phyloP scores from a whole-genome alignment of 208 protist genomes.

The Acanthamoeba royreba region DNA sequence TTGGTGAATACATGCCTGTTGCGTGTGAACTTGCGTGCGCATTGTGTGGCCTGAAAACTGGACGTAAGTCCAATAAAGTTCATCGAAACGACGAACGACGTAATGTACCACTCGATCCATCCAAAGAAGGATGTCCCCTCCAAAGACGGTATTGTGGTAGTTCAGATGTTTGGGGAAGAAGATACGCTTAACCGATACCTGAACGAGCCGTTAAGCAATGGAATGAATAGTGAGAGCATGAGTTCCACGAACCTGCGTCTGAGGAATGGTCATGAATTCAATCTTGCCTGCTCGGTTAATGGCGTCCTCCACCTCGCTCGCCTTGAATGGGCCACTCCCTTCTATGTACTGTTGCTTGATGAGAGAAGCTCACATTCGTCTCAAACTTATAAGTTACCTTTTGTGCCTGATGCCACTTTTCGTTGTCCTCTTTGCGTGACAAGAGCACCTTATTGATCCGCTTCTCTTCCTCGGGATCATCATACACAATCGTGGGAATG shows the following conservation, averaged over 20 bases:
- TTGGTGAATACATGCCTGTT: conserved; percentile 20
- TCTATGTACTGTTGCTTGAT: background rate
- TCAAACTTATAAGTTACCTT: background rate
- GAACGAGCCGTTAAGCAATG: background rate
- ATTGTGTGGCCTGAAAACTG: background rate
- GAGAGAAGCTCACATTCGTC: background rate
- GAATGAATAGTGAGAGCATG: background rate
- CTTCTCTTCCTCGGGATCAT: background rate
- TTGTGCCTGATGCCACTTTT: background rate
- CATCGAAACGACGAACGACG: background rate
- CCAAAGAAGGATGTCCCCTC: background rate
- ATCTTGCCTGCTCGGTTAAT: background rate
- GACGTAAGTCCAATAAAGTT: background rate
- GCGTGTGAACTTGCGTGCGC: background rate
- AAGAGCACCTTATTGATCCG: background rate
- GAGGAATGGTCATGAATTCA: conserved; percentile 7
- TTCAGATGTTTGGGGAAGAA: conserved; percentile 39
- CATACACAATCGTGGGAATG: background rate
- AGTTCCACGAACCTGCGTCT: too few relatives aligned
- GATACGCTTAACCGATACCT: background rate
- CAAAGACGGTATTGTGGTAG: conserved; percentile 19
- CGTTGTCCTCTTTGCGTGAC: background rate
- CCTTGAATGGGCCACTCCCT: background rate
- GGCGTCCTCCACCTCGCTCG: background rate
- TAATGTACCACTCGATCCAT: conserved; percentile 13